Percentiles rank a stretch among this genome's conserved stretches.
Conservation (phyloP, 805 yeast genomes). For the Wickerhamiella galacta region DNA sequence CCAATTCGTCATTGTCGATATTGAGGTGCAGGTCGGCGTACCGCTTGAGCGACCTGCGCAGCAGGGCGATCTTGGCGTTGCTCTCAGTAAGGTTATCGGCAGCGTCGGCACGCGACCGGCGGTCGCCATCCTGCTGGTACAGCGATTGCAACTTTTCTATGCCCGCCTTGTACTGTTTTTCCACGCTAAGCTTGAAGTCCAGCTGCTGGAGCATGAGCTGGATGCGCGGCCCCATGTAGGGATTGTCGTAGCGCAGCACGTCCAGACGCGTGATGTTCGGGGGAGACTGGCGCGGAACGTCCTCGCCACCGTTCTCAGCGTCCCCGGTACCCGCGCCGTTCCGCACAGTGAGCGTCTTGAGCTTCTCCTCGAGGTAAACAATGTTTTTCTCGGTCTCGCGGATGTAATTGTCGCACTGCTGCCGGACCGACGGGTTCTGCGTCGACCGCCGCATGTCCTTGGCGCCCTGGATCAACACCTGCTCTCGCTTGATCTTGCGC, state of each 20-base stretch:
- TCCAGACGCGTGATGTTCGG: slow-evolving; percentile 29
- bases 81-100: slow-evolving; percentile 75
- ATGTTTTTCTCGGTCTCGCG: slow-evolving; percentile 85
- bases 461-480: slow-evolving; percentile 76
- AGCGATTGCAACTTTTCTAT: slow-evolving; percentile 76
- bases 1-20: slow-evolving; percentile 34
- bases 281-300: slow-evolving; percentile 5
- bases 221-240: slow-evolving; percentile 84
- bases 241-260: slow-evolving; percentile 79
- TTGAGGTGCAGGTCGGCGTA: slow-evolving; percentile 73
- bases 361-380: slow-evolving; percentile 66
- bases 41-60: slow-evolving; percentile 68
- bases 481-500: slow-evolving; percentile 75
- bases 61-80: slow-evolving; percentile 65
- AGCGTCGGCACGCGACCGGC: slow-evolving; percentile 70
- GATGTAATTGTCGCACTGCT: slow-evolving; percentile 77
- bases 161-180: slow-evolving; percentile 82
- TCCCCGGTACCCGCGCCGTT: too few relatives aligned
- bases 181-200: slow-evolving; percentile 86
- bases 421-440: slow-evolving; percentile 63
- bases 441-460: slow-evolving; percentile 65
- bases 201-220: slow-evolving; percentile 91
- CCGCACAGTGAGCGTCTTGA: slow-evolving; percentile 30
- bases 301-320: slow-evolving; percentile 11
- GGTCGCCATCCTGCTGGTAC: slow-evolving; percentile 83